Conservation (phyloP, 768 basidiomycete species). For the Suillus fuscotomentosus region DNA sequence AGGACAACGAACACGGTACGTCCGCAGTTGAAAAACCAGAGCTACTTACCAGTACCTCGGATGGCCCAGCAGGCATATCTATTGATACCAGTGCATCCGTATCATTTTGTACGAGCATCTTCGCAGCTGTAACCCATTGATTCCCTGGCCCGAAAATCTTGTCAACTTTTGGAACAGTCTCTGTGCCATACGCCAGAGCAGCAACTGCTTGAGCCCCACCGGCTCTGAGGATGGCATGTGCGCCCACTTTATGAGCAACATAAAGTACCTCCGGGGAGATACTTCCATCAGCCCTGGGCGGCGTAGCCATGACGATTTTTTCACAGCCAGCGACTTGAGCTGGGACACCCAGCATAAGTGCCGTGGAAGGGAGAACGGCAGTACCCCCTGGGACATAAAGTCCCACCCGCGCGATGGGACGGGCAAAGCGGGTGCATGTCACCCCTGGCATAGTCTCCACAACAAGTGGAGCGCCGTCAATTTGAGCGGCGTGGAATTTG, state of each 20-base stretch:
- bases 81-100: constrained; percentile 95
- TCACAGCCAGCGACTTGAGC: constrained; percentile 96
- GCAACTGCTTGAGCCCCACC: constrained; percentile 97
- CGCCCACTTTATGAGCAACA: constrained; percentile 88
- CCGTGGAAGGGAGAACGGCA: constrained; percentile 93
- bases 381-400: constrained; percentile 98
- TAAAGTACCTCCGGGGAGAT: constrained; percentile 98
- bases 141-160: constrained; percentile 99
- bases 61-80: constrained; percentile 99
- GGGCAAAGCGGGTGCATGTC: constrained; percentile 90
- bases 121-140: constrained; percentile 99
- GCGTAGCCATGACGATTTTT: constrained; percentile 91
- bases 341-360: constrained; percentile 96
- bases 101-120: constrained; percentile 99
- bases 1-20: constrained; percentile 38
- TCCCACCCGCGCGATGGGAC: constrained; percentile 94
- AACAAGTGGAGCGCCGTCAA: constrained; percentile 62
- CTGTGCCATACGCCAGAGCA: constrained; percentile 95
- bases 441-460: constrained; percentile 99
- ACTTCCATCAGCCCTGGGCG: constrained; percentile 89
- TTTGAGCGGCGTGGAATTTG: constrained; percentile 89
- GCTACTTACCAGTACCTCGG: constrained; percentile 82
- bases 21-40: not conserved
- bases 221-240: constrained; percentile 87
- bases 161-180: constrained; percentile 95